Percentiles rank a stretch among this genome's conserved stretches.
Conservation (phyloP, 352 stramenopile species). For the Pythium pyrilobum region DNA sequence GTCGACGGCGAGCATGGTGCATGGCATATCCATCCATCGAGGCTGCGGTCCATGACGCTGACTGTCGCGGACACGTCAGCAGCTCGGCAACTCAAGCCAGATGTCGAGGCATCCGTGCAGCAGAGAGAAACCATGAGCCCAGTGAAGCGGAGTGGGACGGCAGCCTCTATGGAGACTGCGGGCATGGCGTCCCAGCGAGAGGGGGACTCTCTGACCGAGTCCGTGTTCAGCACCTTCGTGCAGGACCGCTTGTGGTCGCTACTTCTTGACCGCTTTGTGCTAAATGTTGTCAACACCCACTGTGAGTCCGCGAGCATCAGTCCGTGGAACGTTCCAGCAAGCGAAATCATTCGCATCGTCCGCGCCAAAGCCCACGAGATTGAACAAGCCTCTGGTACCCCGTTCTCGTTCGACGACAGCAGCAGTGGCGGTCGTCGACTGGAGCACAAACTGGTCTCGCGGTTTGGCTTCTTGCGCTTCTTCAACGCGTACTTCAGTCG, state of each 20-base stretch:
- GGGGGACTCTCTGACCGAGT: not conserved
- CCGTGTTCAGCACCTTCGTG: conserved; percentile 5
- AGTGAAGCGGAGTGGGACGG: not conserved
- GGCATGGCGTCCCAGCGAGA: not conserved
- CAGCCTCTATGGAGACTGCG: not conserved
- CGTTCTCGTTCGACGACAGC: not conserved
- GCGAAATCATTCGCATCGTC: conserved; percentile 30
- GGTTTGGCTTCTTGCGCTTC: conserved; percentile 63
- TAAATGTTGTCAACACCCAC: conserved; percentile 41
- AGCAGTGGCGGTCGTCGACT: not conserved
- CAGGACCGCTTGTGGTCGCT: conserved; percentile 39
- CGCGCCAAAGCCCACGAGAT: conserved; percentile 16
- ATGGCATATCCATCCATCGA: conserved; percentile 79
- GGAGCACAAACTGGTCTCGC: conserved; percentile 29
- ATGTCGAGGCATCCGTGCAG: not conserved
- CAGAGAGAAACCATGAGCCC: not conserved
- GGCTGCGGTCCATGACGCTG: conserved; percentile 39
- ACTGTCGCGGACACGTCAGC: not conserved
- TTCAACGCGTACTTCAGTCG: conserved; percentile 70
- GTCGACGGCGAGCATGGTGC: conserved; percentile 67
- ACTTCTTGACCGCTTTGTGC: conserved; percentile 32
- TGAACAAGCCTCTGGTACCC: not conserved
- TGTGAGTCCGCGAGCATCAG: conserved; percentile 45
- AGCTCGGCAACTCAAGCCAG: too few species aligned
- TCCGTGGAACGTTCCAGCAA: conserved; percentile 58